phyloP scores from a whole-genome alignment of 73 alveolate genomes.

The Stentor roeselii region DNA sequence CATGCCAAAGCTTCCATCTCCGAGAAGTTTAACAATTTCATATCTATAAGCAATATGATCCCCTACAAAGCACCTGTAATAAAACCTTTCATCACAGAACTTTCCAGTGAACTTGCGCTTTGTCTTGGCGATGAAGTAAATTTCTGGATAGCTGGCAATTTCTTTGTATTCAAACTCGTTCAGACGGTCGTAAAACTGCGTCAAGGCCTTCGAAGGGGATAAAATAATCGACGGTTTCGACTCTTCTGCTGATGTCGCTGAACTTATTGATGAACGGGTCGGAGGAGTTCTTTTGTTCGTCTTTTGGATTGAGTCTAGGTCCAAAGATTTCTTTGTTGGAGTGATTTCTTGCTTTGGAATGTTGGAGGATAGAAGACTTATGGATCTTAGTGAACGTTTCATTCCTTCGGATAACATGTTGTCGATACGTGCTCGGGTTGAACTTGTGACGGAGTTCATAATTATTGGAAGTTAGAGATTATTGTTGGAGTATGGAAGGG shows the following conservation, averaged over 20 bases:
- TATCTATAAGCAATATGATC: constrained; percentile 90
- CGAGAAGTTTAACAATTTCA: constrained; percentile 80
- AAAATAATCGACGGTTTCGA: neutral
- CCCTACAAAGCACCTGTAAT: constrained; percentile 65
- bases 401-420: neutral
- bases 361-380: neutral
- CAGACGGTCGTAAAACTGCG: neutral
- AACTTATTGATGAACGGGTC: neutral
- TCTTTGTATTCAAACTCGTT: neutral
- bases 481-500: no score
- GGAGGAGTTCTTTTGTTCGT: neutral
- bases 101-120: neutral
- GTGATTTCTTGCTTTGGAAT: no score
- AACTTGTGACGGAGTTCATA: neutral
- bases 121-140: neutral
- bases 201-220: neutral
- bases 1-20: constrained; percentile 95
- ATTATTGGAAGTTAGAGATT: no score
- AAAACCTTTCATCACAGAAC: neutral
- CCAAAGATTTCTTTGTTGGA: neutral
- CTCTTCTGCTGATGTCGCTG: neutral
- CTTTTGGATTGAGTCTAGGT: neutral
- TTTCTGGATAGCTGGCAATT: neutral
- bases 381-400: neutral
- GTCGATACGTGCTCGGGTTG: neutral